Base-by-base conservation (phyloP, 345 rosid species). In the Pugionium dolabratum region DNA sequence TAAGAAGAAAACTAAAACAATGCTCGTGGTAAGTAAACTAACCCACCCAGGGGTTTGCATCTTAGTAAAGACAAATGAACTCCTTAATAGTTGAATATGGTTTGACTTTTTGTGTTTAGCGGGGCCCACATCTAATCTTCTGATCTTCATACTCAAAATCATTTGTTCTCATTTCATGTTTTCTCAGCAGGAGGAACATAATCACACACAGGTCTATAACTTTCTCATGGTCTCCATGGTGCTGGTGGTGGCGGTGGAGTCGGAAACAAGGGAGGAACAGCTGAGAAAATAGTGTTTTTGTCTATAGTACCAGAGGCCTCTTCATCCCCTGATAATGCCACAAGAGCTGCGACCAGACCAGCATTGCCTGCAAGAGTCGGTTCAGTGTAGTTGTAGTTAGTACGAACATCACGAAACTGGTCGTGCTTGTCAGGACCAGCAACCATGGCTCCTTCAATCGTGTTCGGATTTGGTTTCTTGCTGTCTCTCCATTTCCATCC, bases 241-340 rank as follows among this genome's bases (percentile, higher is more conserved):
- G 99, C 97, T 5, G 99, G 99, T 31, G 98, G 98, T 0, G 98
- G 98, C 1, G 98, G 98, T 0, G 97, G 85, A 30, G 91, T 93
- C 7, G 96, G 97, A 75, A 88, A 90, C 94, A 93, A 86, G 0
- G 97, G 97, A 27, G 97, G 97, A 45, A 90, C 90, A 0, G 95
- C 95, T 9, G 95, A 94, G 83, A 94, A 94, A 27, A 94, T 86
- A 7, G 97, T 88, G 78, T 90, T 88, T 78, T 85, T 86, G 82
- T 90, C 99, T 31, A 94, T 85, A 45, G 75, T 72, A 52, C 80
- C 78, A 3, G 77, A 59, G 2, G 66, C 75, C 9, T 54, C 49
- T 63, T 74, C 83, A 18, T 86, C 95, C 1, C 99, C 96, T 0
- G 95, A 94, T 50, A 88, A 79, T 18, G 97, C 96, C 65, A 94